phyloP scores from a whole-genome alignment of 2,329 filamentous ascomycete species.

The Lasiodiplodia citricola region DNA sequence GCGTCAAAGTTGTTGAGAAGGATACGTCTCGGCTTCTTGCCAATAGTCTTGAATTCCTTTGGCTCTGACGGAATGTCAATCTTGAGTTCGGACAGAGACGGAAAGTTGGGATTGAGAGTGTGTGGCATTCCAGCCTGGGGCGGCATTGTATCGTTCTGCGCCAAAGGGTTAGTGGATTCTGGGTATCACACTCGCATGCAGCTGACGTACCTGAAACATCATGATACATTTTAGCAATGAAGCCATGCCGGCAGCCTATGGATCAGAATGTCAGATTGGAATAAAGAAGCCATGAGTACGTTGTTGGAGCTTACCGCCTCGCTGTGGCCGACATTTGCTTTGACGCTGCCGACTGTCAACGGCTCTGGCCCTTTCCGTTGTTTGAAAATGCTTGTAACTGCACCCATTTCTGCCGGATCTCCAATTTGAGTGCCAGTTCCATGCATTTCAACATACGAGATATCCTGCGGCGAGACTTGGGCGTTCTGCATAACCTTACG shows the following conservation, averaged over 20 bases:
- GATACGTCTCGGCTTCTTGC: conserved; percentile 54
- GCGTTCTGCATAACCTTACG: conserved; percentile 72
- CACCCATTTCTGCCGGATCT: conserved; percentile 81
- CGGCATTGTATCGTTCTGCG: too few relatives aligned
- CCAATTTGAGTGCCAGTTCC: conserved; percentile 87
- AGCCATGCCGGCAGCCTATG: conserved; percentile 61
- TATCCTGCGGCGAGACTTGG: conserved; percentile 74
- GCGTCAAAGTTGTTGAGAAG: conserved; percentile 62
- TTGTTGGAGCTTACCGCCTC: conserved; percentile 62
- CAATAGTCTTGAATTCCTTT: conserved; percentile 53
- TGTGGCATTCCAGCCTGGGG: too few relatives aligned
- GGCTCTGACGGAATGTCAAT: conserved; percentile 56
- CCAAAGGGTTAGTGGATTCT: too few relatives aligned
- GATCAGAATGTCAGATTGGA: conserved; percentile 60
- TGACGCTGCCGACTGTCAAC: conserved; percentile 59
- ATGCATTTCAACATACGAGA: conserved; percentile 89
- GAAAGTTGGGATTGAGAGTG: conserved; percentile 38
- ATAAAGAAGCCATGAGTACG: conserved; percentile 60
- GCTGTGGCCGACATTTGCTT: conserved; percentile 61
- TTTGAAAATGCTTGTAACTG: conserved; percentile 70
- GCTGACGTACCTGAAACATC: too few relatives aligned
- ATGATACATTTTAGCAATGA: conserved; percentile 61
- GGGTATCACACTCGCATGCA: too few relatives aligned
- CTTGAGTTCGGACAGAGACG: conserved; percentile 57
- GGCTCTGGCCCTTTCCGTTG: conserved; percentile 57